Conservation (phyloP, 2,329 filamentous ascomycete genomes). For the Aureobasidium mangrovei region DNA sequence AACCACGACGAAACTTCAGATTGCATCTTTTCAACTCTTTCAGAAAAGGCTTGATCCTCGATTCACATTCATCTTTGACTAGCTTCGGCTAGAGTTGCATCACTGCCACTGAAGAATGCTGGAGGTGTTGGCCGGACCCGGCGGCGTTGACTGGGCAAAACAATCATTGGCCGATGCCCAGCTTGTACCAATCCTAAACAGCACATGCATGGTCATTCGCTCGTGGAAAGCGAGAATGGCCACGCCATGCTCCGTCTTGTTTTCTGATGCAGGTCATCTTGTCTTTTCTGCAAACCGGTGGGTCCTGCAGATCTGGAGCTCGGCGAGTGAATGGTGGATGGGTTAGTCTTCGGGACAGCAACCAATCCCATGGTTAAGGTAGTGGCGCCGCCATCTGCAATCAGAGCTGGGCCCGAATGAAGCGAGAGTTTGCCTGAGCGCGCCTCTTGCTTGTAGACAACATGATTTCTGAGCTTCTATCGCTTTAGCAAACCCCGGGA, state of each 20-base stretch:
- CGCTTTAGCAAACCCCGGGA: neutral
- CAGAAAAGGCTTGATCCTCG: neutral
- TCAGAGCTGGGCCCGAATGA: neutral
- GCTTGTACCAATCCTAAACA: neutral
- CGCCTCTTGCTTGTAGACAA: neutral
- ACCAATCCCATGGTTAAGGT: slow-evolving; percentile 9
- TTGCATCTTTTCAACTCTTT: neutral
- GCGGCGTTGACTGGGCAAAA: neutral
- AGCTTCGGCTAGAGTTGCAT: slow-evolving; percentile 7
- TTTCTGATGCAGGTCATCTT: slow-evolving; percentile 9
- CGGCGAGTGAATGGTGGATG: neutral
- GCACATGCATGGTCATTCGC: slow-evolving; percentile 2
- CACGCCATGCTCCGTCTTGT: slow-evolving; percentile 1
- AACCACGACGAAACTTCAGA: neutral
- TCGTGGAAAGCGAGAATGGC: neutral
- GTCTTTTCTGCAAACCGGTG: slow-evolving; percentile 14
- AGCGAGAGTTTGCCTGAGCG: neutral
- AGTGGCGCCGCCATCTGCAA: slow-evolving; percentile 10
- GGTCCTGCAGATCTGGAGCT: slow-evolving; percentile 14
- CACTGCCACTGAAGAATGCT: slow-evolving; percentile 1
- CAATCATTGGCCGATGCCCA: neutral
- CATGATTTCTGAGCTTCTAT: neutral
- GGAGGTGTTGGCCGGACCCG: neutral
- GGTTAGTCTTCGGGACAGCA: neutral
- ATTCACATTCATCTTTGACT: neutral